These are phyloP conservation scores for Astrephomene gubernaculifera DNA, from an alignment of 139 green algal genomes.

Conservation along the genomic window DNA sequence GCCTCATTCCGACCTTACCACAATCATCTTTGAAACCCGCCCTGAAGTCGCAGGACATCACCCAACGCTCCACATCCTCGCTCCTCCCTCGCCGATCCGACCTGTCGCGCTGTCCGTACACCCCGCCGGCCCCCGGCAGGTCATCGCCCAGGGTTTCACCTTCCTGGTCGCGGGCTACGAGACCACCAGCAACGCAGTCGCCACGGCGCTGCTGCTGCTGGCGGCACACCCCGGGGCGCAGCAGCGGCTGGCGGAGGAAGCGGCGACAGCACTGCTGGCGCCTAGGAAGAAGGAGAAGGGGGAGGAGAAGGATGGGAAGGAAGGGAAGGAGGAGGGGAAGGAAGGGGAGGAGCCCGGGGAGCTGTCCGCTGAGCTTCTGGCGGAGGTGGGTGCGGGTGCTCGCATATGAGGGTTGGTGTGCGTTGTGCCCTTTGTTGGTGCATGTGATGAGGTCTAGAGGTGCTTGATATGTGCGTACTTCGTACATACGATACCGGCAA, in stretches of 20 bases:
- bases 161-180: conserved; percentile 61
- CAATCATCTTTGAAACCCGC: neutral
- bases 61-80: neutral
- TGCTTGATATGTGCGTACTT: no score
- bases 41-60: neutral
- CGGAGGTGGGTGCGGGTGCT: no score
- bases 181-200: conserved; percentile 53
- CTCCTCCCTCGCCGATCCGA: neutral
- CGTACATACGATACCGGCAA: no score
- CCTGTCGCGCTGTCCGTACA: neutral
- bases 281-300: no score
- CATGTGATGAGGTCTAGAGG: no score
- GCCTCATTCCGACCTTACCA: neutral
- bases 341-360: no score
- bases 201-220: conserved; percentile 45
- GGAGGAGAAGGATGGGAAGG: no score
- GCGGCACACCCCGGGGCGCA: conserved; percentile 33
- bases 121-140: neutral
- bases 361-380: no score
- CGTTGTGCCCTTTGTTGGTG: no score
- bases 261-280: no score
- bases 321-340: no score
- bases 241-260: neutral
- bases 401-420: no score
- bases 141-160: conserved; percentile 36